Evolutionary conservation across 2,329 filamentous ascomycete genomes (phyloP), one percentile per base, ranked within the genome.

Genomic region (Colletotrichum scovillei): DNA sequence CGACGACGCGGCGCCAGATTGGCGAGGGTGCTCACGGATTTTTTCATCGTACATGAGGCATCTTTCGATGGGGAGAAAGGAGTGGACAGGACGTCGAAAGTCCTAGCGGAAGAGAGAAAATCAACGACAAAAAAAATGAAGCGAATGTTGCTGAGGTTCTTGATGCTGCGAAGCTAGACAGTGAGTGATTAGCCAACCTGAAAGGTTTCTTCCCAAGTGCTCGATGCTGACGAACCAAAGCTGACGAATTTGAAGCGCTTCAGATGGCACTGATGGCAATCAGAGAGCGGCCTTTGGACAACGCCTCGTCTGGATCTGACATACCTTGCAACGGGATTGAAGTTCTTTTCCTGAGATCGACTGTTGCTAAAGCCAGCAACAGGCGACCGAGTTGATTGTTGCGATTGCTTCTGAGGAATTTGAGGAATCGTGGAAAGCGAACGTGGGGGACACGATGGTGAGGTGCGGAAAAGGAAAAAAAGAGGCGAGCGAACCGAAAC

Each of bases 1-100:
- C 66, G 69, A 53, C 69, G 69, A 24, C 53, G 69, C 38, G 65
- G 42, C 38, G 69, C 69, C 65, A 72, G 38, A 26, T 60, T 63
- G 42, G 66, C 69, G 30, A 72, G 65, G 11, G 58, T 69, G 42
- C 38, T 72, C 53, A 64, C 64, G 28, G 69, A 69, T 12, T 69
- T 72, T 32, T 72, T 69, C 69, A 72, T 72, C 28, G 32, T 63
- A 30, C 69, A 69, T 64, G 65, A 63, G 42, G 19, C 16, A 5
- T 26, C 26, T 5, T n/a, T 7, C 11, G 35, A n/a, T 12, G 6
- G 49, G 62, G 30, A 12, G 16, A 70, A 70, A 70, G 62, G 67
- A 70, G 24, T 42, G 68, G 24, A 60, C 4, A 30, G 53, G 66
- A 59, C 42, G 30, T 38, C 24, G 16, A 30, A 28, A 11, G 57